Percentiles rank a stretch among this genome's conserved stretches.
These are phyloP conservation scores for Prosopis cineraria DNA, from an alignment of 306 rosid species.

Conservation along the genomic window DNA sequence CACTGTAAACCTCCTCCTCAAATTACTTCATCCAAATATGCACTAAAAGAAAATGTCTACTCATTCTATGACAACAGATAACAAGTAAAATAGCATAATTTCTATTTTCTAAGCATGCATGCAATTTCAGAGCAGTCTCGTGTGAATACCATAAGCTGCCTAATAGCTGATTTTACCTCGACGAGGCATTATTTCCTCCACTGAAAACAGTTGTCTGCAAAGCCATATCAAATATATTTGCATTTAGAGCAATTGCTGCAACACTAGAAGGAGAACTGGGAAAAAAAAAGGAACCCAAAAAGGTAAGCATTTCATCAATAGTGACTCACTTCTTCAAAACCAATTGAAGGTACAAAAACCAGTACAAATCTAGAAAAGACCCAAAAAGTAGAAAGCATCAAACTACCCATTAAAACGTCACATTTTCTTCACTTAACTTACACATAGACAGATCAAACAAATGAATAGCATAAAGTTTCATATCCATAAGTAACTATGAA, in stretches of 20 bases:
- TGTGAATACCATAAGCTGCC: neutral
- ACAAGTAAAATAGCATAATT: slow-evolving; percentile 17
- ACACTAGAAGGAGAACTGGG: slow-evolving; percentile 83
- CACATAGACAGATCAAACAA: slow-evolving; percentile 18
- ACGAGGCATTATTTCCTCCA: slow-evolving; percentile 44
- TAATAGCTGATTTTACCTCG: slow-evolving; percentile 60
- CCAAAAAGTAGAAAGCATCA: slow-evolving; percentile 24
- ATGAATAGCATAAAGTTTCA: slow-evolving; percentile 12
- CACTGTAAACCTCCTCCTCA: too few species aligned
- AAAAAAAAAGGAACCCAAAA: slow-evolving; percentile 15
- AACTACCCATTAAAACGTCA: slow-evolving; percentile 16
- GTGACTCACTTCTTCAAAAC: slow-evolving; percentile 24
- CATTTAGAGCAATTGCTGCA: slow-evolving; percentile 60
- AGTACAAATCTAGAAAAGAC: slow-evolving; percentile 1
- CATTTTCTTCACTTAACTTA: slow-evolving; percentile 11
- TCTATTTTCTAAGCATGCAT: slow-evolving; percentile 26
- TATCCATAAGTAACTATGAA: neutral
- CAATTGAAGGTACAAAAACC: neutral
- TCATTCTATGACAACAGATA: neutral
- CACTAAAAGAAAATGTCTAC: neutral
- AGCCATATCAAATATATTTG: slow-evolving; percentile 70
- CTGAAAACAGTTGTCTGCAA: slow-evolving; percentile 45
- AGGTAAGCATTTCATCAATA: slow-evolving; percentile 20
- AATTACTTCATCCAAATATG: neutral
- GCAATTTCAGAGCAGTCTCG: slow-evolving; percentile 12